Base-by-base conservation (phyloP, 768 basidiomycete genomes). In the Tylopilus subfusipes region DNA sequence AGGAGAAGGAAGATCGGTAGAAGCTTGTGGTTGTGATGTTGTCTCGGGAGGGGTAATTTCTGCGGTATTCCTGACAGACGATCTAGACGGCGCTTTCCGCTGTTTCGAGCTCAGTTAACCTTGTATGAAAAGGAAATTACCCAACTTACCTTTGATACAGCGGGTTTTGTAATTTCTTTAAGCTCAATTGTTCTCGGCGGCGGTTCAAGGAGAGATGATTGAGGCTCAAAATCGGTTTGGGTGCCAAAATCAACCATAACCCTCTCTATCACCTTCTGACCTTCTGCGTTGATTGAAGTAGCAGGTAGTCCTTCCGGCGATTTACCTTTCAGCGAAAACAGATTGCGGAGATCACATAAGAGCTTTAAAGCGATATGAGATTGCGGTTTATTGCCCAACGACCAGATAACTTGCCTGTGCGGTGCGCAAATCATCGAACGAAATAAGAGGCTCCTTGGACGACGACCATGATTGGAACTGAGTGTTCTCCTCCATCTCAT, bases 381-480 rank as follows among this genome's bases (percentile, higher is more conserved):
- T n/a, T 22, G 52, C 18, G 48, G 24, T 48, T 48, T 6, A 56
- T 58, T 11, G 49, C 13, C 49, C 56, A 31, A 12, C 21, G 22
- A 42, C 45, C 27, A 25, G 46, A 50, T 24, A 38, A 47, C 74
- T 60, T 67, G 80, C 87, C 76, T 86, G 78, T 33, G 86, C 87
- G 11, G 80, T 79, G 52, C 72, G 74, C 50, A 86, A 58, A 49
- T 86, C 83, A 42, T 84, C 84, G 0, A 58, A 65, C 36, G 56
- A 77, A 71, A 64, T 59, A 54, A 58, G 65, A 54, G 54, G 63
- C 52, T 56, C 64, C 53, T 59, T 57, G 3, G 56, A 63, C 4
- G 59, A 68, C 7, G 60, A 68, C 30, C 58, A 62, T 38, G 53
- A 62, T 50, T 54, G 66, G 57, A 49, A 64, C 53, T 49, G 63